A percentile compares a stretch with the other conserved stretches of the same genome.
phyloP scores from a whole-genome alignment of 768 basidiomycete species.

The Crucibulum laeve region DNA sequence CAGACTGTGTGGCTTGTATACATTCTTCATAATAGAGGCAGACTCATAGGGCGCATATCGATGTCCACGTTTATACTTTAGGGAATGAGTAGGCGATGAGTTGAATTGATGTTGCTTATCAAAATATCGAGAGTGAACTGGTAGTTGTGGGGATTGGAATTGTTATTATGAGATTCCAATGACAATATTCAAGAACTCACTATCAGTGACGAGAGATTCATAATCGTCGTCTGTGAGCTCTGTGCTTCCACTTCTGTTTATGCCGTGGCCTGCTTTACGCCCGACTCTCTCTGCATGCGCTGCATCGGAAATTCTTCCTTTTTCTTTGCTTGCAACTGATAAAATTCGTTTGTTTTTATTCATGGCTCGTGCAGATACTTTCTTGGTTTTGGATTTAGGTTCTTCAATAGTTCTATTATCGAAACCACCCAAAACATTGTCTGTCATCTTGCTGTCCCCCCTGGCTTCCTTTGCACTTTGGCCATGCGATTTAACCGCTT shows the following conservation, averaged over 20 bases:
- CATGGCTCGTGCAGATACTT: constrained; percentile 12
- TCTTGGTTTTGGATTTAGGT: constrained; percentile 12
- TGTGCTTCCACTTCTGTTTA: background rate
- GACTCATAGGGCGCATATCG: constrained; percentile 34
- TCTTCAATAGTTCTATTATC: constrained; percentile 21
- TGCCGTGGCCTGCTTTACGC: constrained; percentile 11
- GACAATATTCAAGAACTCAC: too few species aligned
- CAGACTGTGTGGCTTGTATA: constrained; percentile 10
- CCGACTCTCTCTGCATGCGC: constrained; percentile 14
- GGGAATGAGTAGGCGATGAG: background rate
- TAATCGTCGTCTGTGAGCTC: background rate
- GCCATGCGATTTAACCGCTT: constrained; percentile 30
- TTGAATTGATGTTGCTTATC: too few species aligned
- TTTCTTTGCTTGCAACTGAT: constrained; percentile 15
- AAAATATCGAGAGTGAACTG: too few species aligned
- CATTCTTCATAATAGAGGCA: too few species aligned
- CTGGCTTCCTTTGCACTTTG: constrained; percentile 24
- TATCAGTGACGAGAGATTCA: background rate
- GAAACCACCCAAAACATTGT: constrained; percentile 16
- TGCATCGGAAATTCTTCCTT: constrained; percentile 20
- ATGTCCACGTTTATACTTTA: constrained; percentile 14
- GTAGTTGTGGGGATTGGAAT: too few species aligned
- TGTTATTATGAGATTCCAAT: too few species aligned
- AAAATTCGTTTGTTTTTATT: constrained; percentile 19
- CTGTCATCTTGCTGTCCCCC: too few species aligned